phyloP scores from a whole-genome alignment of 208 protist species.

The Leishmania arabica region DNA sequence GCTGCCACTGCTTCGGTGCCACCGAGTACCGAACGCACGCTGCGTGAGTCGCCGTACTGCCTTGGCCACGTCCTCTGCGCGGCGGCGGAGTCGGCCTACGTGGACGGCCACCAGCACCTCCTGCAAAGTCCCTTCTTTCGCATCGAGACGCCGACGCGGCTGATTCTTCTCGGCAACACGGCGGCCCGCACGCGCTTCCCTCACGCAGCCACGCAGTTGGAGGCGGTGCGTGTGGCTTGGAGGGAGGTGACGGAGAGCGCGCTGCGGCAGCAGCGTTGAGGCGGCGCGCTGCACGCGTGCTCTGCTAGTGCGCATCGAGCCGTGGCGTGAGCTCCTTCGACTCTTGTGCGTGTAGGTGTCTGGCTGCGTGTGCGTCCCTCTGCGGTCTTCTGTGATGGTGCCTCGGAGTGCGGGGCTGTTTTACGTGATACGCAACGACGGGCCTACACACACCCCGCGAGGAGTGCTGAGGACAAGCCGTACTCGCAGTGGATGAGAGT shows the following conservation, averaged over 20 bases:
- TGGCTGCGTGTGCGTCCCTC: neutral
- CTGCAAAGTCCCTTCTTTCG: conserved; percentile 67
- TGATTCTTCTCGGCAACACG: conserved; percentile 68
- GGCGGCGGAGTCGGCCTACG: conserved; percentile 56
- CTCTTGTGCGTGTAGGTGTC: neutral
- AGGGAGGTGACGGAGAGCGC: conserved; percentile 24
- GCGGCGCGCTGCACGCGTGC: neutral
- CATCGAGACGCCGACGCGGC: conserved; percentile 67
- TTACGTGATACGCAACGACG: too few relatives aligned
- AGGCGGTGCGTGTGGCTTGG: conserved; percentile 38
- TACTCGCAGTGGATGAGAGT: too few relatives aligned
- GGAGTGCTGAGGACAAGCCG: too few relatives aligned
- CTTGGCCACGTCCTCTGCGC: conserved; percentile 51
- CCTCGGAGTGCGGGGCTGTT: neutral
- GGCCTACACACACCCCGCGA: too few relatives aligned
- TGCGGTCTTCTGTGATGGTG: neutral
- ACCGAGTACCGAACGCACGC: conserved; percentile 33
- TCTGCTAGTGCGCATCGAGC: neutral
- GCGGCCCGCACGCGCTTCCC: conserved; percentile 33
- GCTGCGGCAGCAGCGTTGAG: neutral
- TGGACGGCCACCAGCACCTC: conserved; percentile 78
- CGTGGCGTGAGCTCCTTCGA: neutral
- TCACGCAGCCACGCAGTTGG: conserved; percentile 22
- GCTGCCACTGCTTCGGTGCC: neutral
- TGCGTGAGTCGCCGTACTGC: conserved; percentile 63